Evolutionary conservation across 2,329 filamentous ascomycete genomes (phyloP).

Genomic region (Talaromyces sp.): DNA sequence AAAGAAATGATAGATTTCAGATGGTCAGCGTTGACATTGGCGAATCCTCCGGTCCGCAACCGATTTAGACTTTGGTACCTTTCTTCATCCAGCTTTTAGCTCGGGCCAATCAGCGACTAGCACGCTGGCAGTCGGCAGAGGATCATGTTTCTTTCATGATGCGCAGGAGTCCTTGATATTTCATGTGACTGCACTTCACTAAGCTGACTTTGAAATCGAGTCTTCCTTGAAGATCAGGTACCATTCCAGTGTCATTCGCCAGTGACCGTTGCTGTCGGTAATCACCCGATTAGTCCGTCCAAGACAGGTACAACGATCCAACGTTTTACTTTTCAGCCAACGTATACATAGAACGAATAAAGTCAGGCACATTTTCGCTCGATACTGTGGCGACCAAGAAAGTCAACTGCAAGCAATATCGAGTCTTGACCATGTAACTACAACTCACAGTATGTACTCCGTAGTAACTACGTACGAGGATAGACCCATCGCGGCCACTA

Average conservation of each 20-base stretch:
- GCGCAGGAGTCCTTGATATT: neutral
- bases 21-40: neutral
- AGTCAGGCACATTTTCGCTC: neutral
- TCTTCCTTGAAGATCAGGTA: neutral
- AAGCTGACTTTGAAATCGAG: neutral
- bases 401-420: neutral
- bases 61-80: neutral
- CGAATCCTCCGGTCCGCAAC: neutral
- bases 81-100: slow-evolving; percentile 3
- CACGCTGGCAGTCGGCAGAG: neutral
- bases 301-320: neutral
- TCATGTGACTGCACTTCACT: neutral
- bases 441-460: too few species aligned
- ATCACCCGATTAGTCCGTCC: slow-evolving; percentile 3
- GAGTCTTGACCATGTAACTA: neutral
- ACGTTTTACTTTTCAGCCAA: neutral
- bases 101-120: neutral
- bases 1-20: too few species aligned
- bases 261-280: neutral
- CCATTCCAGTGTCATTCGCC: neutral
- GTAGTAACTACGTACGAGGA: neutral
- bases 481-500: neutral
- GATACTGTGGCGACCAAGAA: neutral
- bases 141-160: neutral
- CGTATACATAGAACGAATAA: neutral